Evolutionary conservation across 23 red algal genomes (phyloP), one percentile per base, ranked within the genome.

Genomic region (Rhodosorus marinus): DNA sequence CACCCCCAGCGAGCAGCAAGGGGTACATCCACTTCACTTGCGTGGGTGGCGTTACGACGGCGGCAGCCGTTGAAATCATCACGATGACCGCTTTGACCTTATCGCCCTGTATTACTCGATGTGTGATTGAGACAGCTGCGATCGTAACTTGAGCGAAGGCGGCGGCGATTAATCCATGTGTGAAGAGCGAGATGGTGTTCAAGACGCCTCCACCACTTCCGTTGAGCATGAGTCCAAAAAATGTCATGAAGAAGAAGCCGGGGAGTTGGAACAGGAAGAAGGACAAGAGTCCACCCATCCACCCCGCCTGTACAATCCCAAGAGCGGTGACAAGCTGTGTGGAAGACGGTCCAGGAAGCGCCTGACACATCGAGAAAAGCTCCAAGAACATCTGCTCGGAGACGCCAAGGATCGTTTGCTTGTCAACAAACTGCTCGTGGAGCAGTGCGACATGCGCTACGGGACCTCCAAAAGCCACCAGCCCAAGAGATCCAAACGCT

Each of bases 391-490:
- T 64, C 20, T 59, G 54, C 28, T 83, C 64, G 8, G 30, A 28
- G 35, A 83, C 27, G 32, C n/a, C 19, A 8, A 62, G 74, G 11
- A 1, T 3, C 15, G 1, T 30, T 14, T 1, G 26, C 14, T 1
- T 7, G 24, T 56, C 24, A 28, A 72, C 66, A 20, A 72, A 72
- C 45, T 26, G 54, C 7, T 63, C 29, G 11, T 72, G 65, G 17
- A 72, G 33, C 21, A 83, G 64, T 20, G 66, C 66, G 1, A 83
- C 57, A 36, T 83, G 77, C 0, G 77, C 77, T 34, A 54, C 50
- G 28, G 77, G 77, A n/a, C 77, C 77, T 53, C 77, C 77, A 38
- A 83, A 83, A 1, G 77, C 65, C 14, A 64, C 38, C 8, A 64
- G 24, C 22, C 56, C 50, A 6, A 83, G 45, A 9, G 66, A 47